phyloP scores from a whole-genome alignment of 257 asterid species.

The Haberlea rhodopensis region DNA sequence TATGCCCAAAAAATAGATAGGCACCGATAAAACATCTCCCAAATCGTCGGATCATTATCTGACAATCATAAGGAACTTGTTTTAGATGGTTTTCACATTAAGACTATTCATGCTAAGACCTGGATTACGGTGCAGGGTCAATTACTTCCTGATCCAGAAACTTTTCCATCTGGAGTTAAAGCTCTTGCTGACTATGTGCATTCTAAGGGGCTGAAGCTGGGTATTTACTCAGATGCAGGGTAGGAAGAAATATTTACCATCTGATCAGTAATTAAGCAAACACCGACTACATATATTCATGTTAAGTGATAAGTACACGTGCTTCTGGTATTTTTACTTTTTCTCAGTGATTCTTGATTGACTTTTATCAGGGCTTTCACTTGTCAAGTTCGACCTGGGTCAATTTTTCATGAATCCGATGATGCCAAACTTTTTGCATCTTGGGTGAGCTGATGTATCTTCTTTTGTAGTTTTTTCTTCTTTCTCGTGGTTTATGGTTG shows the following conservation, averaged over 20 bases:
- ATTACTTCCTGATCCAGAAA: constrained; percentile 55
- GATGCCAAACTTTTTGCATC: constrained; percentile 85
- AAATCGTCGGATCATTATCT: neutral
- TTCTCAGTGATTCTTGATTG: constrained; percentile 26
- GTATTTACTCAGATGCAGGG: constrained; percentile 99
- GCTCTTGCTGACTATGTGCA: constrained; percentile 90
- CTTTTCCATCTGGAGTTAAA: constrained; percentile 86
- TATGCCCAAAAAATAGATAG: neutral
- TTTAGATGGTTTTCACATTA: neutral
- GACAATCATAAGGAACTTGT: neutral
- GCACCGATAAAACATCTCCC: neutral
- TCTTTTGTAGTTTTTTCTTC: constrained; percentile 10
- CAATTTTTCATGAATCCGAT: constrained; percentile 74
- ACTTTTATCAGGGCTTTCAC: constrained; percentile 56
- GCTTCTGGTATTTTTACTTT: constrained; percentile 17
- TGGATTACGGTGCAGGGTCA: constrained; percentile 58
- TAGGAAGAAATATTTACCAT: constrained; percentile 33
- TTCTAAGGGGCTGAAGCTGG: constrained; percentile 84
- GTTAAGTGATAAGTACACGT: neutral
- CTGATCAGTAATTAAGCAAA: constrained; percentile 13
- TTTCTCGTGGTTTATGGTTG: neutral
- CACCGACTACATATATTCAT: constrained; percentile 6
- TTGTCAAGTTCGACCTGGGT: constrained; percentile 92
- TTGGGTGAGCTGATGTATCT: constrained; percentile 66
- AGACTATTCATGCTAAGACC: constrained; percentile 17